phyloP scores from a whole-genome alignment of 2,329 filamentous ascomycete genomes.

The Aspergillus floridensis region DNA sequence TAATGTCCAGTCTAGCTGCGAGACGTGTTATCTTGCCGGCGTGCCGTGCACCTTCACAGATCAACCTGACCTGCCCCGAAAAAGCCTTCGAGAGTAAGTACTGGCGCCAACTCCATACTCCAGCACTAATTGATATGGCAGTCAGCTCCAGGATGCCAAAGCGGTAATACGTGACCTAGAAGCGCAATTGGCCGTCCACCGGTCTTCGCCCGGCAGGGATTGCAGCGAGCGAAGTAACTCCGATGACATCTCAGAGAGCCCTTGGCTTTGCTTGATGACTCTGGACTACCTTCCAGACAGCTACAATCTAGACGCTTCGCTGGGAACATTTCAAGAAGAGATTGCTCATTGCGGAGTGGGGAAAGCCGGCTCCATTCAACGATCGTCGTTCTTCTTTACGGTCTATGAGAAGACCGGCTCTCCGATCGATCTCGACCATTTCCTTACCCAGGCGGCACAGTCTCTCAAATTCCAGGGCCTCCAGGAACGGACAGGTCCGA shows the following conservation, averaged over 20 bases:
- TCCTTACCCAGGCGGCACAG: slow-evolving; percentile 16
- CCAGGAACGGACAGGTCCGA: background rate
- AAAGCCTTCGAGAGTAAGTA: slow-evolving; percentile 22
- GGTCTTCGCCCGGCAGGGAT: background rate
- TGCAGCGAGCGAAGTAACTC: background rate
- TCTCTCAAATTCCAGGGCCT: slow-evolving; percentile 11
- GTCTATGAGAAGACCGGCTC: slow-evolving; percentile 18
- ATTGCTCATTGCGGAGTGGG: slow-evolving; percentile 22
- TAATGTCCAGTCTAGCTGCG: slow-evolving; percentile 23
- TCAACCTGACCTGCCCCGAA: slow-evolving; percentile 11
- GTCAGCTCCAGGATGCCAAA: slow-evolving; percentile 22
- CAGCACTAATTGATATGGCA: slow-evolving; percentile 3
- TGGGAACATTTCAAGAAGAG: slow-evolving; percentile 22
- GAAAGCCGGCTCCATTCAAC: slow-evolving; percentile 14
- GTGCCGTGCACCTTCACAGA: slow-evolving; percentile 23
- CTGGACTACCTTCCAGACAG: slow-evolving; percentile 16
- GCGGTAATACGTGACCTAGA: slow-evolving; percentile 21
- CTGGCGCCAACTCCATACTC: background rate
- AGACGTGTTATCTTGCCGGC: slow-evolving; percentile 22
- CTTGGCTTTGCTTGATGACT: background rate
- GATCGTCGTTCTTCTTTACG: slow-evolving; percentile 16
- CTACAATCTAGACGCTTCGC: slow-evolving; percentile 17
- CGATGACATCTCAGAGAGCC: background rate
- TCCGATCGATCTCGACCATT: slow-evolving; percentile 21
- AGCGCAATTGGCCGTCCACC: slow-evolving; percentile 2